Evolutionary conservation across 257 asterid genomes (phyloP), one percentile per base, ranked within the genome.

Genomic region (Solanum chiquidenum): DNA sequence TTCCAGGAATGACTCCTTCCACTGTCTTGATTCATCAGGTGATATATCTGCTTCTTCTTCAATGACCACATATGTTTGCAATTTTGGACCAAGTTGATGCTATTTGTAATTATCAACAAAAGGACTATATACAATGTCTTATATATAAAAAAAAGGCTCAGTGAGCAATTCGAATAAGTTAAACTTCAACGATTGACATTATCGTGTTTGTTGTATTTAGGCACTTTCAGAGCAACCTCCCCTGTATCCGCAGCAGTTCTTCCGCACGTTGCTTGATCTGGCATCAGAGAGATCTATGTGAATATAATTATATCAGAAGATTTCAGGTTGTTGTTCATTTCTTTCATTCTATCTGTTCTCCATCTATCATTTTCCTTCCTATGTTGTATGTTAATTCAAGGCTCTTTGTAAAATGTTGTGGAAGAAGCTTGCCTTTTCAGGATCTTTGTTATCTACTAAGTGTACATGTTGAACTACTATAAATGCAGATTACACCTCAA

Each of bases 1-100:
- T 95, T 84, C 98, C 98, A 21, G 98, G 98, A 93, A 95, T 95
- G 98, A 95, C 98, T 37, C 98, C 98, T 64, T 95, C 98, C 86
- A 95, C 98, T 1, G 98, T 95, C 88, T 90, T 95, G 88, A 93
- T 95, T 88, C 98, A 95, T 92, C 98, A 95, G 98, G 98, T 94
- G 86, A 89, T 84, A 66, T 86, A 55, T 58, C 38, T 37, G 27
- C 83, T 71, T 71, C 29, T 86, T 12, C 35, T 12, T 27, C 16
- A 35, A 85, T 33, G 14, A n/a, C 16, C n/a, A 7, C 31, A 21
- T 34, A 20, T n/a, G n/a, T 58, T 27, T 25, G 16, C 84, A 31
- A 16, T n/a, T 77, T 21, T 72, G 37, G 64, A 13, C 37, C 75
- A 73, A 83, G 64, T 52, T n/a, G 25, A 72, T 66, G 64, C 80